A percentile compares a stretch with the other conserved stretches of the same genome.
These are phyloP conservation scores for Stentor roeselii DNA, from an alignment of 73 alveolate genomes.

Conservation along the genomic window DNA sequence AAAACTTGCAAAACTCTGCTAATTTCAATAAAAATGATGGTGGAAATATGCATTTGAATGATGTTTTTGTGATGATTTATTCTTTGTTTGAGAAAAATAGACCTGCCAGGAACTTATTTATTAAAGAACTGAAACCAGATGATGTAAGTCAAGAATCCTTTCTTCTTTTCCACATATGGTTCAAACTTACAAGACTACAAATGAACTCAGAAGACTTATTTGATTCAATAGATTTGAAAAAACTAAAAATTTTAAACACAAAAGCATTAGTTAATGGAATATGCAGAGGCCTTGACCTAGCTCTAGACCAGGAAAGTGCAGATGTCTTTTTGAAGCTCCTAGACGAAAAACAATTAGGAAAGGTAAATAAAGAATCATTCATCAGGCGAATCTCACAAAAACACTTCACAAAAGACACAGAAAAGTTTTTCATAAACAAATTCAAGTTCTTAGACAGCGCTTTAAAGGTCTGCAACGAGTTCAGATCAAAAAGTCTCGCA, in stretches of 20 bases:
- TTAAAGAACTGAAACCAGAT: neutral
- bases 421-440: no score
- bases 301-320: neutral
- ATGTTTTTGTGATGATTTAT: neutral
- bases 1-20: neutral
- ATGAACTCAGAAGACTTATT: neutral
- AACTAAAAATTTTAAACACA: no score
- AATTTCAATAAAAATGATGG: neutral
- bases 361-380: neutral
- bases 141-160: neutral
- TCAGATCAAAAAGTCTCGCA: neutral
- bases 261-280: neutral
- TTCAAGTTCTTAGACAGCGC: neutral
- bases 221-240: neutral
- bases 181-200: neutral
- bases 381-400: neutral
- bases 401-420: neutral
- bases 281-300: neutral
- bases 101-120: neutral
- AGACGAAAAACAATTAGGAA: neutral
- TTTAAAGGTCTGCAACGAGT: neutral
- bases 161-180: conserved; percentile 3
- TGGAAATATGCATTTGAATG: neutral
- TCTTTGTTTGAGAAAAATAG: neutral
- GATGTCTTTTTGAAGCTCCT: neutral